Conservation (phyloP, 192 early-diverging fungal species). For the Phlyctochytrium arcticum region DNA sequence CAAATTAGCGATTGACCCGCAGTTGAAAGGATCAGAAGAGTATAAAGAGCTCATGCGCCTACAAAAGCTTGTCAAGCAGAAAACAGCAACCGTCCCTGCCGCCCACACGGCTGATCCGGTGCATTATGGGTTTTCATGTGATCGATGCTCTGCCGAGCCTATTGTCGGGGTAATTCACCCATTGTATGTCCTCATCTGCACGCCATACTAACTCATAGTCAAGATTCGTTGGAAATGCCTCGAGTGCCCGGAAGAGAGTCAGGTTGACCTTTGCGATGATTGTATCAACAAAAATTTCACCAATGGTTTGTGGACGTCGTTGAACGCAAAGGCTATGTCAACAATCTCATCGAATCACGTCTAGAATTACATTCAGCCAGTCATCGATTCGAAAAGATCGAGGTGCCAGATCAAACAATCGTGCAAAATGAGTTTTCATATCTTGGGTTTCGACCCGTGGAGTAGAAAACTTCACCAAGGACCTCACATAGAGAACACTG, state of each 20-base stretch:
- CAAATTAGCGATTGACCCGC: conserved; percentile 2
- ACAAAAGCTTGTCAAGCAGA: conserved; percentile 5
- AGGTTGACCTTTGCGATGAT: conserved; percentile 23
- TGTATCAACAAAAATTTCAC: conserved; percentile 3
- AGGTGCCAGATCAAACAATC: conserved; percentile 1
- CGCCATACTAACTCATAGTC: neutral
- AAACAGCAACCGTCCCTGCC: conserved; percentile 3
- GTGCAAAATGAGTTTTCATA: neutral
- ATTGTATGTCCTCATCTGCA: neutral
- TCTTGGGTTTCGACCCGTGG: neutral
- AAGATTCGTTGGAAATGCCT: conserved; percentile 20
- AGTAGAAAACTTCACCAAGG: too few species aligned
- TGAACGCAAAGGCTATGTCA: neutral
- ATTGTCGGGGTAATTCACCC: conserved; percentile 21
- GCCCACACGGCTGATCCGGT: conserved; percentile 17
- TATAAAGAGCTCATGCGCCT: conserved; percentile 25
- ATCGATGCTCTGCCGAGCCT: conserved; percentile 17
- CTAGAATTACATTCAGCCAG: conserved; percentile 1
- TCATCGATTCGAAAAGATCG: conserved; percentile 10
- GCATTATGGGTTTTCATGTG: conserved; percentile 22
- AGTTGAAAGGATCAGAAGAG: conserved; percentile 9
- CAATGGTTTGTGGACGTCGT: conserved; percentile 8
- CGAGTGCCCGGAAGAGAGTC: conserved; percentile 13
- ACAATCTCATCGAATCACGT: neutral
- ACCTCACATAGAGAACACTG: too few species aligned